Percentiles rank a stretch among this genome's conserved stretches.
Evolutionary conservation across 2,329 filamentous ascomycete genomes (phyloP).

Genomic region (Pestalotiopsis sp.): DNA sequence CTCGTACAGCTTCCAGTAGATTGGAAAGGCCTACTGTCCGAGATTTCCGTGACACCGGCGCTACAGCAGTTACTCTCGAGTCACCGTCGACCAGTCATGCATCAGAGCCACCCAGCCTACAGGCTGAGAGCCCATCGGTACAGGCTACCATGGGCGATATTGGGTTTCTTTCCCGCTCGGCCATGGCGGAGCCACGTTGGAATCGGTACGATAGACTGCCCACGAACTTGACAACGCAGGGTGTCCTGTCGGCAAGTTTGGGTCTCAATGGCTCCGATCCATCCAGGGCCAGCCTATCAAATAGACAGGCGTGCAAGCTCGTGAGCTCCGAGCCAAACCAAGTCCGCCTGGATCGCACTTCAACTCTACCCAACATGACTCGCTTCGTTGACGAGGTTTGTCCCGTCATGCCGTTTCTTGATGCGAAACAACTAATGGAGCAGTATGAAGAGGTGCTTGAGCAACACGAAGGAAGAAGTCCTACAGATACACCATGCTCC

Average conservation of each 20-base stretch:
- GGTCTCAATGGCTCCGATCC: conserved; percentile 17
- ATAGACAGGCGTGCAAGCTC: neutral
- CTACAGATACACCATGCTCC: neutral
- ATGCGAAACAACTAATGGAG: neutral
- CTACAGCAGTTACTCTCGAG: conserved; percentile 4
- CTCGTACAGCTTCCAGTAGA: neutral
- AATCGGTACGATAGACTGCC: conserved; percentile 21
- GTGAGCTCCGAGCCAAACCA: neutral
- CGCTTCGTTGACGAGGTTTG: neutral
- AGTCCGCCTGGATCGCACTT: neutral
- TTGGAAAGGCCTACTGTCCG: neutral
- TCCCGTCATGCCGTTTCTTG: neutral
- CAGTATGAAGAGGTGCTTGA: conserved; percentile 4
- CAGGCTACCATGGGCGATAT: conserved; percentile 33
- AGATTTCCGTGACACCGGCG: neutral
- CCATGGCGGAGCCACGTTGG: conserved; percentile 33
- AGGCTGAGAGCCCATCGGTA: conserved; percentile 21
- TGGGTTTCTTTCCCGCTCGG: conserved; percentile 32
- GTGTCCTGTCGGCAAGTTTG: conserved; percentile 14
- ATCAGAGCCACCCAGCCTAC: conserved; percentile 13
- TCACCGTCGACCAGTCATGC: neutral
- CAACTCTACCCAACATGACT: neutral
- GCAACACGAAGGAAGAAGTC: neutral
- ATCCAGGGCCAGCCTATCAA: neutral
- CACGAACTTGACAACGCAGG: conserved; percentile 22